phyloP scores from a whole-genome alignment of 805 yeast species.

The Starmerella tilneyi region DNA sequence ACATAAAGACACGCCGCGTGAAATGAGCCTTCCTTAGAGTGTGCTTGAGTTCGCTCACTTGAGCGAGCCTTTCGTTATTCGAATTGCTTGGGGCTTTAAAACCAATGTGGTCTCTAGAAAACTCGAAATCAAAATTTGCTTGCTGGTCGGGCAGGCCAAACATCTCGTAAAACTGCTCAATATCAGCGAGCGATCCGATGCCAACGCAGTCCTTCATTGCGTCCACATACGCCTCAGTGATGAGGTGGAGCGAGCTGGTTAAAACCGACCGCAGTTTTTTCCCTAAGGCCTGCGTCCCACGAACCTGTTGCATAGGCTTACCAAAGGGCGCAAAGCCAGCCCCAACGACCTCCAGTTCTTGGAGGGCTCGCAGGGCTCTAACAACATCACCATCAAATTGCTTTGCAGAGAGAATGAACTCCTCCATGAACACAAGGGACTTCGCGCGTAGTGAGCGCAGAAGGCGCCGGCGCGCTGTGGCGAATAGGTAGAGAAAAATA shows the following conservation, averaged over 20 bases:
- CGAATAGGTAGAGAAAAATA: constrained; percentile 27
- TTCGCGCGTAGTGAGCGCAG: constrained; percentile 28
- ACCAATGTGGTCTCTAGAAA: constrained; percentile 17
- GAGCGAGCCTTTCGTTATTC: not conserved
- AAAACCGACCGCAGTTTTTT: constrained; percentile 31
- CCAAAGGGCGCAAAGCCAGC: constrained; percentile 19
- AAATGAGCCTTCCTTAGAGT: constrained; percentile 33
- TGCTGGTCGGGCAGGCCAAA: constrained; percentile 34
- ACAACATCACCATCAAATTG: constrained; percentile 27
- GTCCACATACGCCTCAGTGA: constrained; percentile 29
- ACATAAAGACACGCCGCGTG: constrained; percentile 37
- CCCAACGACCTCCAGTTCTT: constrained; percentile 28
- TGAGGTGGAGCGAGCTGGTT: constrained; percentile 28
- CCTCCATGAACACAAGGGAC: constrained; percentile 25
- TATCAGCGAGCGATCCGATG: constrained; percentile 24
- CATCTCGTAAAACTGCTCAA: constrained; percentile 38
- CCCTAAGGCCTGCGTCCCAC: constrained; percentile 14
- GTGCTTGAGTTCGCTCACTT: constrained; percentile 23
- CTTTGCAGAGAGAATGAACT: constrained; percentile 24
- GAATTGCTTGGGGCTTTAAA: constrained; percentile 1
- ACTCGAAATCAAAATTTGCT: constrained; percentile 24
- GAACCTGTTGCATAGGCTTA: not conserved
- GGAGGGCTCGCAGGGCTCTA: constrained; percentile 26
- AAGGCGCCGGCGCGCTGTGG: constrained; percentile 30
- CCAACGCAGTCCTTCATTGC: constrained; percentile 28